Evolutionary conservation across 1,139 yeast genomes (phyloP), one percentile per base, ranked within the genome.

Genomic region (Geotrichum histeridarum): DNA sequence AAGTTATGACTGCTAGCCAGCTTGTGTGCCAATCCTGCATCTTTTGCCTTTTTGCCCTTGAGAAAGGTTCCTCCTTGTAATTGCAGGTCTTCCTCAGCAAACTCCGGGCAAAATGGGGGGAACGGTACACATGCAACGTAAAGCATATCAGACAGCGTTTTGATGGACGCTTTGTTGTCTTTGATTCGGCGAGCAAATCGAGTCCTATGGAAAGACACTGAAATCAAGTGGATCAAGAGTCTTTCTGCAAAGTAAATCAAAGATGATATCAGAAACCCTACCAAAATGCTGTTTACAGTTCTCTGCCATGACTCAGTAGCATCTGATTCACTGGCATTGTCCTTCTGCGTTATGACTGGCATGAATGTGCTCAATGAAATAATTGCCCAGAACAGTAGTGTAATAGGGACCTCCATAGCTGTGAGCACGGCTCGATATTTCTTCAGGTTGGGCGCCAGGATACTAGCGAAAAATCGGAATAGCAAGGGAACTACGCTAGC

Each of bases 141-240:
- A 18, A 73, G 64, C 51, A 73, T 60, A 41, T 66, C 64, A 6
- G 70, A 61, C 14, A 73, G 60, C 15, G 68, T 63, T 14, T 61
- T 53, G 38, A 69, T 63, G 18, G 70, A 61, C 59, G 65, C 66
- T 58, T 73, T 73, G 62, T 73, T 71, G 51, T 60, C 64, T 57
- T 67, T 66, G 58, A 73, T 73, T 27, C 76, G 66, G 48, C 60
- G 51, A 3, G 76, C 70, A 61, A 73, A 71, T 42, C 75, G 67
- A 9, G 74, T 72, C 56, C 67, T 64, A 64, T 73, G 77, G 66
- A 71, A 73, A 22, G 70, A 69, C n/a, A 74, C 72, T 3, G 76
- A 72, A 57, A 73, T 64, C 57, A 71, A 59, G 52, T 73, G 75
- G 44, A 73, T 66, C 54, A 71, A 56, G 36, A 71, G 58, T 50